Percentiles rank a stretch among this genome's conserved stretches.
Conservation (phyloP, 495 filamentous ascomycete species). For the Hyaloscypha bicolor region DNA sequence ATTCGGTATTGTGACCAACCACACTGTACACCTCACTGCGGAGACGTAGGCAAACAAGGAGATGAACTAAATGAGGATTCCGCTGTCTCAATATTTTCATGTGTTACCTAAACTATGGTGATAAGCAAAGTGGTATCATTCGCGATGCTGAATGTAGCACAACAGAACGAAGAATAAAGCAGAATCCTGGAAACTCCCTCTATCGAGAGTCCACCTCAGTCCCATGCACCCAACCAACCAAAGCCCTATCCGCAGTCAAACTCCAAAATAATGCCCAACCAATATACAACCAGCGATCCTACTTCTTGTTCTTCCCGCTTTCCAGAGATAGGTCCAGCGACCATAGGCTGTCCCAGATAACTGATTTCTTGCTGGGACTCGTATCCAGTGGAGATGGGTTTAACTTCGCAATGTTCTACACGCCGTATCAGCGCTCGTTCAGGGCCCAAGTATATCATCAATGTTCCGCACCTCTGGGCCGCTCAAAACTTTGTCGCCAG, state of each 20-base stretch:
- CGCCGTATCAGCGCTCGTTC: conserved; percentile 28
- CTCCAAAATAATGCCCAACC: neutral
- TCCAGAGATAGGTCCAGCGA: conserved; percentile 43
- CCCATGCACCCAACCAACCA: neutral
- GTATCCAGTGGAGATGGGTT: conserved; percentile 28
- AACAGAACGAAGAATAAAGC: conserved; percentile 7
- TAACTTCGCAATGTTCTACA: conserved; percentile 23
- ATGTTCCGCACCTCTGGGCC: conserved; percentile 38
- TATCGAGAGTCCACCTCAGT: neutral
- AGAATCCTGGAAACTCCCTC: neutral
- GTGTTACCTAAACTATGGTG: conserved; percentile 2
- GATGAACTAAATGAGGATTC: neutral
- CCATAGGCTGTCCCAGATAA: conserved; percentile 60
- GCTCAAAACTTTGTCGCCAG: conserved; percentile 27
- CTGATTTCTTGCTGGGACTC: conserved; percentile 42
- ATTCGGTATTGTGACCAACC: neutral
- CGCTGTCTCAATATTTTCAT: neutral
- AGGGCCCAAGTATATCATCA: conserved; percentile 38
- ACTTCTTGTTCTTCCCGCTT: conserved; percentile 33
- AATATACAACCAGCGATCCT: conserved; percentile 6
- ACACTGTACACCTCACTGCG: neutral
- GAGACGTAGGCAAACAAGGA: no score
- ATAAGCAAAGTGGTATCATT: conserved; percentile 28
- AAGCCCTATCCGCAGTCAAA: conserved; percentile 1
- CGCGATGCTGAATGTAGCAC: conserved; percentile 12